Percentiles rank a stretch among this genome's conserved stretches.
phyloP scores from a whole-genome alignment of 345 rosid genomes.

The Triadica sebifera region DNA sequence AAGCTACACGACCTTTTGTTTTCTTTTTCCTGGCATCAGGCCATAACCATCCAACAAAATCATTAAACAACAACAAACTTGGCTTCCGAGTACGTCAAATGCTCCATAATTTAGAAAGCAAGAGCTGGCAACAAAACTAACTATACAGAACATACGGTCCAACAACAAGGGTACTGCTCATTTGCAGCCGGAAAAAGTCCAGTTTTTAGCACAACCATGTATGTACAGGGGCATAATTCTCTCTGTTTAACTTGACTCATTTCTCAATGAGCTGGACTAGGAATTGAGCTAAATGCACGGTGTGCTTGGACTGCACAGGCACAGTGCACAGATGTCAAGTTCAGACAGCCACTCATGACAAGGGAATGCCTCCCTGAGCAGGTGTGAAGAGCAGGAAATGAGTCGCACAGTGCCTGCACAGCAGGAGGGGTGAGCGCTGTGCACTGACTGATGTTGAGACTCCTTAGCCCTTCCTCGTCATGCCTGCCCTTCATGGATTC shows the following conservation, averaged over 20 bases:
- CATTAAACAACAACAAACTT: background rate
- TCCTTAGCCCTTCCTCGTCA: conserved; percentile 76
- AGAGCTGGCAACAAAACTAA: background rate
- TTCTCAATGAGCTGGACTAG: conserved; percentile 56
- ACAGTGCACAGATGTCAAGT: conserved; percentile 87
- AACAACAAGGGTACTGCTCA: conserved; percentile 1
- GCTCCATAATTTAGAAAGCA: background rate
- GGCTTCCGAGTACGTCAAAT: background rate
- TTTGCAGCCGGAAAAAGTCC: background rate
- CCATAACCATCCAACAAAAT: background rate
- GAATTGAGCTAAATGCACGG: conserved; percentile 40
- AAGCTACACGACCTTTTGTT: too few relatives aligned
- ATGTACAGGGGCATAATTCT: conserved; percentile 7
- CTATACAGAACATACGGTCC: conserved; percentile 7
- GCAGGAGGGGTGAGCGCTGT: conserved; percentile 92
- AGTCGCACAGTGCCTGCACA: conserved; percentile 88
- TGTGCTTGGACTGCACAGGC: conserved; percentile 78
- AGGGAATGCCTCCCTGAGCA: conserved; percentile 95
- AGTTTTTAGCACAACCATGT: conserved; percentile 1
- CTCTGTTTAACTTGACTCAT: background rate
- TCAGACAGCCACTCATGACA: conserved; percentile 93
- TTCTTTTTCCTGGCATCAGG: background rate
- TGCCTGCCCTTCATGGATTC: conserved; percentile 46
- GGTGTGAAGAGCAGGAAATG: conserved; percentile 93
- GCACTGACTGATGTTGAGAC: conserved; percentile 98